Evolutionary conservation across 116 monocot species (phyloP), one percentile per base, ranked within the genome.

Genomic region (Posidonia oceanica): DNA sequence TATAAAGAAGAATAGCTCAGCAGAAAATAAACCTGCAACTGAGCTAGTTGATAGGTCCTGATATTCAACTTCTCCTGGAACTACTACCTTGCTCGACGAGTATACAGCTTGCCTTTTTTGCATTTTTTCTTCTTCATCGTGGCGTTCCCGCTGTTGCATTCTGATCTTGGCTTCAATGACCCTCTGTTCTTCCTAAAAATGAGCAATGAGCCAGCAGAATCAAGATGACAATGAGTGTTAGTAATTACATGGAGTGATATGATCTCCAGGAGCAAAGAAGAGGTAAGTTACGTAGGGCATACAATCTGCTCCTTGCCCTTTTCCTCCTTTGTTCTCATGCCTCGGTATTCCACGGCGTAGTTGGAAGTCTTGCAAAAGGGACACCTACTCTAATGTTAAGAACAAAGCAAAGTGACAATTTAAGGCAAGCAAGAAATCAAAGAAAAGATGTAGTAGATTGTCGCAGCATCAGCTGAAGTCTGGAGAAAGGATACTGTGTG

Each of bases 141-240:
- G 80, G 58, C 82, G 76, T 66, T 87, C 89, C 72, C 89, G 82
- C 72, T 85, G 89, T 62, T 85, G 81, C 79, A 92, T 80, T 73
- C 92, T 79, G 81, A 97, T 89, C 67, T 89, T 92, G 66, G 97
- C 97, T 81, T 97, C 97, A 78, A 97, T 97, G 52, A 97, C 85
- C 61, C 71, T 89, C 74, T 97, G 97, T 68, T 97, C 97, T 77
- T 97, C 97, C 97, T 97, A 68, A 53, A 80, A 52, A 67, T 21
- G 16, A 67, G 8, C n/a, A 66, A 59, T 36, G 4, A 61, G 67
- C 36, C 29, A 38, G 58, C 56, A 70, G 4, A 70, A 20, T 8
- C n/a, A 64, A 52, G 21, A 44, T 17, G 13, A 39, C 4, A 12
- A 8, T 44, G 20, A 53, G 36, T 36, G 52, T 36, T 11, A 68